phyloP scores from a whole-genome alignment of 1,284 basidiomycete species.

The Papiliotrema laurentii region DNA sequence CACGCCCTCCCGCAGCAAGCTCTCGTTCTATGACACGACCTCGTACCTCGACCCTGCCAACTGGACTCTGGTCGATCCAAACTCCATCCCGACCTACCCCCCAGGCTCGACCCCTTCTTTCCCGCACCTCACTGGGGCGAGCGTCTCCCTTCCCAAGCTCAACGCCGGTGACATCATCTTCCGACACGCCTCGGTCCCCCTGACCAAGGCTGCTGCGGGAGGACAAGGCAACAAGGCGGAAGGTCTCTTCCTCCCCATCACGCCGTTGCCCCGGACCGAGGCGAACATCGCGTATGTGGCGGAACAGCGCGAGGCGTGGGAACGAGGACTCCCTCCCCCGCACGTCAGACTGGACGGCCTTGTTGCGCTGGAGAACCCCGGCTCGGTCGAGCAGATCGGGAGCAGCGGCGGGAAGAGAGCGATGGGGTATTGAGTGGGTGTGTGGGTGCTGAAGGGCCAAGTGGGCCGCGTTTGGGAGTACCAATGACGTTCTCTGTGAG shows the following conservation, averaged over 20 bases:
- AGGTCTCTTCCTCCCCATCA: slow-evolving; percentile 28
- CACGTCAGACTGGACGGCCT: slow-evolving; percentile 12
- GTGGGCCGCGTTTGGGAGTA: no score
- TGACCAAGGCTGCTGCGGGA: slow-evolving; percentile 11
- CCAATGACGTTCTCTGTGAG: no score
- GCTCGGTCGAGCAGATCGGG: slow-evolving; percentile 15
- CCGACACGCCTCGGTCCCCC: slow-evolving; percentile 26
- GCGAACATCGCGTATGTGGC: slow-evolving; percentile 19
- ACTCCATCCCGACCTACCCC: slow-evolving; percentile 1
- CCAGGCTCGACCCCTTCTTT: slow-evolving; percentile 3
- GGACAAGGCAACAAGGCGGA: slow-evolving; percentile 4
- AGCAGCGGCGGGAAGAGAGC: slow-evolving; percentile 28
- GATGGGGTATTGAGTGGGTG: slow-evolving; percentile 42
- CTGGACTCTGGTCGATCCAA: slow-evolving; percentile 20
- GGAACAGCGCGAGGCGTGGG: slow-evolving; percentile 32
- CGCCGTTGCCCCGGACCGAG: slow-evolving; percentile 20
- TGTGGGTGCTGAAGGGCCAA: no score
- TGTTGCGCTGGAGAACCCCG: slow-evolving; percentile 25
- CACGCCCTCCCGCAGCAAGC: slow-evolving; percentile 22
- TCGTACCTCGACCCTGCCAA: slow-evolving; percentile 34
- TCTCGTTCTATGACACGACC: slow-evolving; percentile 35
- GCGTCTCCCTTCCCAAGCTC: slow-evolving; percentile 19
- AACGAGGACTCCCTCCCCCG: slow-evolving; percentile 37
- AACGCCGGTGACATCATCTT: slow-evolving; percentile 38
- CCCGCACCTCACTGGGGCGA: slow-evolving; percentile 24